Evolutionary conservation across 2,329 filamentous ascomycete genomes (phyloP), one percentile per base, ranked within the genome.

Genomic region (Fusarium sp.): DNA sequence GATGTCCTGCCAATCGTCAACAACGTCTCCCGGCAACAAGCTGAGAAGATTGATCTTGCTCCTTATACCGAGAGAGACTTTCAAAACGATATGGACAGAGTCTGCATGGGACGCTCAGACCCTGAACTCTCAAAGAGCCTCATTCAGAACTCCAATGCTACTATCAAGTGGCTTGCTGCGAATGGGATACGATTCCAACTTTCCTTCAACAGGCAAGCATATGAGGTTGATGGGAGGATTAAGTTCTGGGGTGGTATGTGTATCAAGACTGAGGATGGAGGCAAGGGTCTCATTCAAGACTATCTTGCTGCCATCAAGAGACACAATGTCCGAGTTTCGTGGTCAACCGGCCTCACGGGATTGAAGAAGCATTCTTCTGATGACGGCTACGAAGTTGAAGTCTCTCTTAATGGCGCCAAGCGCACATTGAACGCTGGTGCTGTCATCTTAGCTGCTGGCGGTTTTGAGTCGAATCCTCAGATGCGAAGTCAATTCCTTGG

Each of bases 401-500:
- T 68, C 13, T 49, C 49, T 1, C 10, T 62, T 1, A 19, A 62
- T 19, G 54, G 47, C 1, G 3, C 2, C 1, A n/a, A 40, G 5
- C 10, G 35, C 2, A 43, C n/a, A 1, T 11, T 68, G 4, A 49
- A 2, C 4, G 65, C 54, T 3, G 23, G 28, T 18, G 40, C 65
- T 5, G 54, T 68, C 3, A 50, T 68, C 3, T 11, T 68, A 9
- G 65, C 65, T 37, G 65, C 64, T 3, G 65, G 65, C 4, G 65
- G 65, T 4, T 68, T 68, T 3, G 65, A 68, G 79, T 85, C 90
- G 9, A 91, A 88, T 42, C 82, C 89, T 0, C 83, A 84, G 5
- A 84, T 92, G 83, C 85, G 90, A n/a, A 81, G 84, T 7, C 85
- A 89, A 59, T 84, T 83, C 56, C 81, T 87, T 15, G 90, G 90